Evolutionary conservation across 768 basidiomycete species (phyloP).

Genomic region (Sistotremastrum niveocremeum): DNA sequence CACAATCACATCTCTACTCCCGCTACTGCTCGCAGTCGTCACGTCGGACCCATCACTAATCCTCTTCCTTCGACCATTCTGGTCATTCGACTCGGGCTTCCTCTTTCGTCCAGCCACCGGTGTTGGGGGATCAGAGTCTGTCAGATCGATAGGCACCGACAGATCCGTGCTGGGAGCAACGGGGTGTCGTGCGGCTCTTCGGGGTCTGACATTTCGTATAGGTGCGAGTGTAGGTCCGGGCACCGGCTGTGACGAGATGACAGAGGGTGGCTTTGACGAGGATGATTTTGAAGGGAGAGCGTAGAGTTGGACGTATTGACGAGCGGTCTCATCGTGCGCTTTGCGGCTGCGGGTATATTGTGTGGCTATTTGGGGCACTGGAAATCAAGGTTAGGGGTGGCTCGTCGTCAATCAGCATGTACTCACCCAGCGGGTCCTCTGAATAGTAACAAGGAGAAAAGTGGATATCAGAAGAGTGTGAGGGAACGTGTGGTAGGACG

Average conservation of each 20-base stretch:
- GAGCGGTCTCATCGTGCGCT: conserved; percentile 64
- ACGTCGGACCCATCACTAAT: no score
- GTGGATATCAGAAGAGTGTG: background rate
- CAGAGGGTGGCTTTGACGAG: conserved; percentile 9
- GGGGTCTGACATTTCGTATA: no score
- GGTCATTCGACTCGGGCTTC: no score
- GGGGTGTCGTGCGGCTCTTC: no score
- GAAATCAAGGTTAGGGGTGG: background rate
- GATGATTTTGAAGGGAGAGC: conserved; percentile 36
- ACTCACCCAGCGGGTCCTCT: conserved; percentile 63
- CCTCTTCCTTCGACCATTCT: no score
- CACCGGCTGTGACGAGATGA: background rate
- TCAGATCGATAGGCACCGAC: no score
- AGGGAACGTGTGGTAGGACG: conserved; percentile 15
- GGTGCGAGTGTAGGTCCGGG: no score
- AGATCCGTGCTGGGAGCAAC: no score
- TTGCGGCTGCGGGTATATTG: conserved; percentile 53
- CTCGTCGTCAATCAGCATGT: background rate
- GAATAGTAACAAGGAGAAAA: conserved; percentile 6
- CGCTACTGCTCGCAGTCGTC: no score
- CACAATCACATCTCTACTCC: no score
- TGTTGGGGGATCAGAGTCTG: no score
- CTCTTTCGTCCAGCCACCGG: no score
- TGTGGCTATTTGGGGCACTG: conserved; percentile 60
- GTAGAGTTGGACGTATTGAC: conserved; percentile 63